Percentiles rank a stretch among this genome's conserved stretches.
Conservation (phyloP, 345 rosid species). For the Eucalyptus rudis region DNA sequence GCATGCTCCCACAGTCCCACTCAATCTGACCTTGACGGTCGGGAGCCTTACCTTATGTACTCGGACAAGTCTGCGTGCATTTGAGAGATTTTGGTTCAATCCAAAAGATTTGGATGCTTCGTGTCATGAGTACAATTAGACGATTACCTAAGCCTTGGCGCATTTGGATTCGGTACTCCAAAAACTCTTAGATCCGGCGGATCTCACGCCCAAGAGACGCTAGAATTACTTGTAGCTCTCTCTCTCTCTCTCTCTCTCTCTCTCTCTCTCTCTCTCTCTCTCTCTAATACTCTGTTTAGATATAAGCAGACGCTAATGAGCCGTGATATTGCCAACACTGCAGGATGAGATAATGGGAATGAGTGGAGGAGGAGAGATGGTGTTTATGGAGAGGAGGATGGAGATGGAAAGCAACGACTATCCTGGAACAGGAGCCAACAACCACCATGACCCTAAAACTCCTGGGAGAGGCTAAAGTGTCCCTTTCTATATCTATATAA, state of each 20-base stretch:
- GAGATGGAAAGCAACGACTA: slow-evolving; percentile 44
- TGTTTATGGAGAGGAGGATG: slow-evolving; percentile 26
- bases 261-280: no score
- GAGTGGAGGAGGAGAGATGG: neutral
- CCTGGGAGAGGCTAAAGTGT: neutral
- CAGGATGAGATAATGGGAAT: neutral
- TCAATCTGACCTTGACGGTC: neutral
- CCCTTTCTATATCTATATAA: neutral
- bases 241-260: neutral
- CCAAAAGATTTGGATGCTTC: neutral
- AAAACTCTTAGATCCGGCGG: neutral
- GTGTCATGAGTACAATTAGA: neutral
- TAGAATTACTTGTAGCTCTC: neutral
- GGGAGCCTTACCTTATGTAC: neutral
- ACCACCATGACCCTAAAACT: slow-evolving; percentile 6
- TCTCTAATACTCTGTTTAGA: neutral
- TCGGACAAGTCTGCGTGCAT: neutral
- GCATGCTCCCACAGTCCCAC: neutral
- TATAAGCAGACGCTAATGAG: neutral
- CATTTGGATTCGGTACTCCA: neutral
- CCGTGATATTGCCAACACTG: neutral
- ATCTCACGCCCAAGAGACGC: neutral
- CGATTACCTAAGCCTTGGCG: neutral
- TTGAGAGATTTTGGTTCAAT: neutral
- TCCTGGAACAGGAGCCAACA: slow-evolving; percentile 71